These are phyloP conservation scores for Colletotrichum incanum DNA, from an alignment of 2,329 filamentous ascomycete species.

Conservation along the genomic window DNA sequence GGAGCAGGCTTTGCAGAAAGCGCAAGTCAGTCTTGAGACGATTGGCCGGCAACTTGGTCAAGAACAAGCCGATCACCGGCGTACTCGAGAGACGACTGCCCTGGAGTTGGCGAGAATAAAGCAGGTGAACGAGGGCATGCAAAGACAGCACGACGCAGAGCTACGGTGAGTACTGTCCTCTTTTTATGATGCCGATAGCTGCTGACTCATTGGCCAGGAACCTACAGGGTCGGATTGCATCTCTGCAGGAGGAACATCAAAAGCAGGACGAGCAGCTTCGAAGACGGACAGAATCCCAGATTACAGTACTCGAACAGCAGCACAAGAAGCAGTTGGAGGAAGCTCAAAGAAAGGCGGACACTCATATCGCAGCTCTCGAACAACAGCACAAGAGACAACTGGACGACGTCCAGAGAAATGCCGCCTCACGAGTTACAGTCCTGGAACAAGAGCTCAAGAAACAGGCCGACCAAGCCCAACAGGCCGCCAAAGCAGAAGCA, in stretches of 20 bases:
- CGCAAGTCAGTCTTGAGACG: slow-evolving; percentile 61
- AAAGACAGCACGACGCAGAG: slow-evolving; percentile 79
- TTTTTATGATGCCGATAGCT: not conserved
- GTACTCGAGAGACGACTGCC: slow-evolving; percentile 71
- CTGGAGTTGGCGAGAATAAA: slow-evolving; percentile 72
- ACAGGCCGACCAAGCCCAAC: slow-evolving; percentile 56
- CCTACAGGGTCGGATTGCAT: slow-evolving; percentile 38
- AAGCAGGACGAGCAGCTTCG: slow-evolving; percentile 55
- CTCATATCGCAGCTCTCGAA: slow-evolving; percentile 28
- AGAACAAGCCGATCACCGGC: slow-evolving; percentile 80
- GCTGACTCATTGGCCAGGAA: slow-evolving; percentile 16
- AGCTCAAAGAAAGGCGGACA: slow-evolving; percentile 40
- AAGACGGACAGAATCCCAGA: slow-evolving; percentile 64
- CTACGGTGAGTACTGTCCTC: slow-evolving; percentile 61
- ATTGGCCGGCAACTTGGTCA: slow-evolving; percentile 75
- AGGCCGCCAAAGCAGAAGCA: slow-evolving; percentile 47
- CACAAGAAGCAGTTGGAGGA: slow-evolving; percentile 50
- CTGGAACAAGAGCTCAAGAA: slow-evolving; percentile 45
- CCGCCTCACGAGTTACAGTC: not conserved
- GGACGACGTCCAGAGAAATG: slow-evolving; percentile 13
- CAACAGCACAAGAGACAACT: slow-evolving; percentile 38
- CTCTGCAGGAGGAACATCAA: slow-evolving; percentile 43
- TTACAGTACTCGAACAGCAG: slow-evolving; percentile 51
- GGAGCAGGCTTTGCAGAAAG: slow-evolving; percentile 66
- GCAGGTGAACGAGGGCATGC: slow-evolving; percentile 79